These are phyloP conservation scores for Croton laevigatus DNA, from an alignment of 441 rosid species.

Conservation along the genomic window DNA sequence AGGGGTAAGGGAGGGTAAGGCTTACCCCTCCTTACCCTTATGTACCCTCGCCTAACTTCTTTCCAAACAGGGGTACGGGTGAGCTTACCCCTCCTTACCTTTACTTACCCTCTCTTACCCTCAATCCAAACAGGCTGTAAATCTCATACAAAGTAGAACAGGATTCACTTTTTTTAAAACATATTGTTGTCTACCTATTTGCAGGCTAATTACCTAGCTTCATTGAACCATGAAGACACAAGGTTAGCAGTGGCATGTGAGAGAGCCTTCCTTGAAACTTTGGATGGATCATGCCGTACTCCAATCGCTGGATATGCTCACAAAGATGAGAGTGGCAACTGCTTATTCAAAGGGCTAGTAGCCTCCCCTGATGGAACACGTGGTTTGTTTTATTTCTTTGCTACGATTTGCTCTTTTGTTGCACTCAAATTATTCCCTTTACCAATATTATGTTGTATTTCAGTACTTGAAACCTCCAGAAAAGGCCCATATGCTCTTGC, in stretches of 20 bases:
- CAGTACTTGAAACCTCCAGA: constrained; percentile 94
- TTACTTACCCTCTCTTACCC: too few relatives aligned
- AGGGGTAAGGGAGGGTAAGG: too few relatives aligned
- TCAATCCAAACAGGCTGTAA: too few relatives aligned
- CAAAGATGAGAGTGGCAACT: constrained; percentile 65
- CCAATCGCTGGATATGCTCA: constrained; percentile 95
- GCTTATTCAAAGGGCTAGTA: constrained; percentile 84
- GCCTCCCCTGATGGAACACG: constrained; percentile 91
- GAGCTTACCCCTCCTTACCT: too few relatives aligned
- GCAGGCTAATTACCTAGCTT: constrained; percentile 74
- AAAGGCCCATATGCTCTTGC: constrained; percentile 63
- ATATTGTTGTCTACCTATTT: constrained; percentile 14
- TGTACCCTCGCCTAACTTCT: too few relatives aligned
- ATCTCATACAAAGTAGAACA: not conserved
- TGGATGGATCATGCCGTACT: constrained; percentile 93
- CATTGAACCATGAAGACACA: constrained; percentile 91
- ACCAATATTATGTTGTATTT: constrained; percentile 21
- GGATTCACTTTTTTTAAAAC: not conserved
- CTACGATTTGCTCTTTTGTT: not conserved
- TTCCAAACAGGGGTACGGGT: too few relatives aligned
- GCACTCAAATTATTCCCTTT: not conserved
- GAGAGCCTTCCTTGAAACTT: constrained; percentile 76
- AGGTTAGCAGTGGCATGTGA: constrained; percentile 86
- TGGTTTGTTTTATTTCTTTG: constrained; percentile 39
- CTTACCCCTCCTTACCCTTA: too few relatives aligned